These are phyloP conservation scores for Cytospora piceicola DNA, from an alignment of 2,329 filamentous ascomycete species.

Conservation along the genomic window DNA sequence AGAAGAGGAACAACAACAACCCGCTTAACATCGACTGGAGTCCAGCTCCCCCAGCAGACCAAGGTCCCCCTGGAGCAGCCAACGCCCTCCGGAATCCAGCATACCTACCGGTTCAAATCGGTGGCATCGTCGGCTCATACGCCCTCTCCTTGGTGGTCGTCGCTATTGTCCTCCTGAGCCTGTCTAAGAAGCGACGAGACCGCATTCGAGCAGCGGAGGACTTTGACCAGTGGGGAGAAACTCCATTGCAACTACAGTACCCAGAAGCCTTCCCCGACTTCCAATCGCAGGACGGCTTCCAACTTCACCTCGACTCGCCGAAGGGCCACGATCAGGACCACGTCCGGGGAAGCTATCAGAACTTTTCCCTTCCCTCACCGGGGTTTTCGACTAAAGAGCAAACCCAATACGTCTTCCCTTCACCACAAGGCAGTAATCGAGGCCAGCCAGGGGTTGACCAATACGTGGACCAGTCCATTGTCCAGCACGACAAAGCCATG, in stretches of 20 bases:
- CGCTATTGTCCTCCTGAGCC: slow-evolving; percentile 65
- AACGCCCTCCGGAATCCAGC: slow-evolving; percentile 62
- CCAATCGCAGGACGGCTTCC: slow-evolving; percentile 36
- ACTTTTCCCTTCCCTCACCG: slow-evolving; percentile 56
- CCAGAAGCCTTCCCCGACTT: slow-evolving; percentile 34
- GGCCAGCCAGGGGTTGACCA: slow-evolving; percentile 64
- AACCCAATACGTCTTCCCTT: slow-evolving; percentile 50
- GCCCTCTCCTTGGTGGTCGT: slow-evolving; percentile 75
- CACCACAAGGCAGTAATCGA: slow-evolving; percentile 51
- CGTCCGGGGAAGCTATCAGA: slow-evolving; percentile 45
- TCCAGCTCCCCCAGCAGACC: slow-evolving; percentile 62
- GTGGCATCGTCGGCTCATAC: slow-evolving; percentile 84
- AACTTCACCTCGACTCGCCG: slow-evolving; percentile 23
- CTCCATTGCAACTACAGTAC: slow-evolving; percentile 44
- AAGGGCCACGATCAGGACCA: slow-evolving; percentile 33
- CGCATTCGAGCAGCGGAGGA: slow-evolving; percentile 57
- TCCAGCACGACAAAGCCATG: slow-evolving; percentile 74
- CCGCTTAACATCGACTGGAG: slow-evolving; percentile 55
- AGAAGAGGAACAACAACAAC: slow-evolving; percentile 38
- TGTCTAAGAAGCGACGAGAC: slow-evolving; percentile 60
- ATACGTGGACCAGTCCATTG: slow-evolving; percentile 76
- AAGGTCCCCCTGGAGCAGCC: slow-evolving; percentile 63
- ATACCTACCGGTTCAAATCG: slow-evolving; percentile 79
- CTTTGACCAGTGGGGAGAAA: slow-evolving; percentile 48
- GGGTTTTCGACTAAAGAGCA: slow-evolving; percentile 34